Conservation (phyloP, 257 asterid species). For the Paulownia fortunei region DNA sequence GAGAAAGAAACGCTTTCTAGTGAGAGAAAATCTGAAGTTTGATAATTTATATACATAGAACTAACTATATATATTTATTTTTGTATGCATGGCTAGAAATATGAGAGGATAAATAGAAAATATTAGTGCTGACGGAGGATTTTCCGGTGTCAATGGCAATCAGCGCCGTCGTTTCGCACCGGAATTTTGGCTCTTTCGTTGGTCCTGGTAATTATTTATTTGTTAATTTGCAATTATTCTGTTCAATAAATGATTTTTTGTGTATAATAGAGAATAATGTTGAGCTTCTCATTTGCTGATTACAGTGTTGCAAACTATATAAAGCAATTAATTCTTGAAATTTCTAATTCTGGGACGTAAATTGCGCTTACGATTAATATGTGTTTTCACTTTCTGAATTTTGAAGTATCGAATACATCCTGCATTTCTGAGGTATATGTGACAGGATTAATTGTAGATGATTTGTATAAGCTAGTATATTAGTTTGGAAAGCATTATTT, state of each 20-base stretch:
- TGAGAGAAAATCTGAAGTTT: slow-evolving; percentile 28
- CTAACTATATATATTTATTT: background rate
- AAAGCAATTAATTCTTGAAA: background rate
- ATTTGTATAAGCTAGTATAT: slow-evolving; percentile 14
- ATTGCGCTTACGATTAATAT: background rate
- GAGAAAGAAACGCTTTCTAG: slow-evolving; percentile 33
- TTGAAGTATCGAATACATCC: background rate
- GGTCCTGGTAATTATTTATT: slow-evolving; percentile 66
- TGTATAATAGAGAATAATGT: background rate
- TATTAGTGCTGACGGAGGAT: background rate
- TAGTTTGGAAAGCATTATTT: slow-evolving; percentile 26
- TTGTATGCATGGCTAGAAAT: slow-evolving; percentile 6
- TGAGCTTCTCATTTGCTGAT: slow-evolving; percentile 19
- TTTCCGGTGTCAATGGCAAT: slow-evolving; percentile 71
- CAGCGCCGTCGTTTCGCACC: slow-evolving; percentile 74
- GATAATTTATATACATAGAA: background rate
- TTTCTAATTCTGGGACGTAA: slow-evolving; percentile 3
- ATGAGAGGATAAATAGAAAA: slow-evolving; percentile 11
- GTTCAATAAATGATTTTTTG: background rate
- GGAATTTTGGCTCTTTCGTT: slow-evolving; percentile 68
- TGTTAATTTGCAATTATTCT: background rate
- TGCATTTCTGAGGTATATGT: background rate
- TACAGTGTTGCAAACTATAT: background rate
- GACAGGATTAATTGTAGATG: slow-evolving; percentile 6
- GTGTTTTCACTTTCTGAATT: background rate